Percentiles rank a stretch among this genome's conserved stretches.
These are phyloP conservation scores for Fusarium siculi DNA, from an alignment of 2,329 filamentous ascomycete species.

Conservation along the genomic window DNA sequence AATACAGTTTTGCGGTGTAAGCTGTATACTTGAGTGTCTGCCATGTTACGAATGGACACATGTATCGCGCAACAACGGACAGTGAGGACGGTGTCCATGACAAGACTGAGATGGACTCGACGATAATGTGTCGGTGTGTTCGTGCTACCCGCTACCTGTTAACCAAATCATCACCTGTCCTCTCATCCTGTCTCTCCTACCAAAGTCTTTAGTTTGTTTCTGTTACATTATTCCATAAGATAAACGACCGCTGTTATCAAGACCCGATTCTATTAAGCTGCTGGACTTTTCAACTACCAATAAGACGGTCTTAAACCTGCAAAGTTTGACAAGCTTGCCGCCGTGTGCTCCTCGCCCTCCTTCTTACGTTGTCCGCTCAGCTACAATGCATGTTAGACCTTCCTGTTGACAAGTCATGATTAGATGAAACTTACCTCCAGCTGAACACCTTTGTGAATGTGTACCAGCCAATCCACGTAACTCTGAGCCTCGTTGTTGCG, in stretches of 20 bases:
- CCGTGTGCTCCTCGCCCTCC: constrained; percentile 64
- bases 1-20: constrained; percentile 8
- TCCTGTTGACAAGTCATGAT: neutral
- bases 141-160: constrained; percentile 36
- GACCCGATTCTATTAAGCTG: constrained; percentile 23
- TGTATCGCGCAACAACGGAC: constrained; percentile 4
- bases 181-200: constrained; percentile 4
- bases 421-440: constrained; percentile 72
- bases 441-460: constrained; percentile 92
- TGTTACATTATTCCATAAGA: constrained; percentile 19
- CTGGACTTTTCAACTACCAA: constrained; percentile 57
- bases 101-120: constrained; percentile 15
- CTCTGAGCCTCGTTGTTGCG: constrained; percentile 97
- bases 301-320: constrained; percentile 69
- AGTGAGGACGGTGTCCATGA: neutral
- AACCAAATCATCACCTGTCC: constrained; percentile 24
- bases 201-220: constrained; percentile 27
- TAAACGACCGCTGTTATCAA: constrained; percentile 24
- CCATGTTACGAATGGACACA: neutral
- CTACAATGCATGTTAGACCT: constrained; percentile 51
- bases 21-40: neutral
- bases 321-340: constrained; percentile 64
- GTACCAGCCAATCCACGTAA: constrained; percentile 98
- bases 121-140: constrained; percentile 23
- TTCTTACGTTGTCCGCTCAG: constrained; percentile 77